Base-by-base conservation (phyloP, 129 eudicot species). In the Tagetes erecta region DNA sequence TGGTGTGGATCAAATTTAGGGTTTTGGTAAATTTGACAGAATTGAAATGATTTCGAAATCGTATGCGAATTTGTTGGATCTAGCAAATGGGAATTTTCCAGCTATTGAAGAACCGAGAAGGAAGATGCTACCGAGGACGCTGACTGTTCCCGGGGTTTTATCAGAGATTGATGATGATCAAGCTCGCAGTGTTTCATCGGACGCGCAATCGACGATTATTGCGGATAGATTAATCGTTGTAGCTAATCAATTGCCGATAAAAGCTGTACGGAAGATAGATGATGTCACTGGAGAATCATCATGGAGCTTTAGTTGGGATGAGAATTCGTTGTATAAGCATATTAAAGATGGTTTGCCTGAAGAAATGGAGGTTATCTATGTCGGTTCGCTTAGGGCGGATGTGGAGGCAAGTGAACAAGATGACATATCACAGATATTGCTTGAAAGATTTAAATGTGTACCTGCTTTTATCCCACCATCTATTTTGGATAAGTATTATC, bases 81-180 rank as follows among this genome's bases (percentile, higher is more conserved):
- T 86, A 68, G 90, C 90, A 4, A 80, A 82, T 52, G 90, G 90
- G 51, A 86, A 86, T 83, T 86, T 86, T 78, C 87, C 90, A 4
- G 90, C 73, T 9, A 83, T 86, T 85, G 87, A 85, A 70, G 87
- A 85, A 9, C 87, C 85, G 44, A 83, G 77, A 41, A 83, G 73
- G 83, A 86, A 78, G 90, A 83, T 80, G 66, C 68, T 86, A 7
- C 65, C 87, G 4, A 83, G 90, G 51, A 85, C 85, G 59, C 73
- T 83, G 90, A 86, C 90, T 14, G 90, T 86, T 6, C 83, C 90
- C 0, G 90, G 90, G 64, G 85, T 86, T 52, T 46, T 86, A 34
- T 72, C 90, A 0, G 90, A 86, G 81, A 85, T 86, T 44, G 90
- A 86, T 67, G 90, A 86, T 66, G 90, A 86, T 73, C 83, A 83